Conservation (phyloP, 495 filamentous ascomycete genomes). For the Trichoderma erinaceum region DNA sequence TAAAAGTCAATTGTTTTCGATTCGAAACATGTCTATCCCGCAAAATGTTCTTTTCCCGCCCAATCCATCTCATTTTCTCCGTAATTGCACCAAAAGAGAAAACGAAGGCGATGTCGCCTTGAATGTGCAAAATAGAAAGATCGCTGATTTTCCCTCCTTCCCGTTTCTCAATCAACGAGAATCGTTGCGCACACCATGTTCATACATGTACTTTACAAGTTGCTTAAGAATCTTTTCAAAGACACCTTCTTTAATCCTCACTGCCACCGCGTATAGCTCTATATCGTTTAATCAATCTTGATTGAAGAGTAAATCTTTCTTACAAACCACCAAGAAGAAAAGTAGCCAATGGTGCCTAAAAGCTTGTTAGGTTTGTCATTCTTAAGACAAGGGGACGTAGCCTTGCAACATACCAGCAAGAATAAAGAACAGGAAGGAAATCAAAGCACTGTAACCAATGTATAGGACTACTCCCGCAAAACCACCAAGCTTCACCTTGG, state of each 20-base stretch:
- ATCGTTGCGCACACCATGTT: background rate
- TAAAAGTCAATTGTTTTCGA: no score
- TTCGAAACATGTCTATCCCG: constrained; percentile 1
- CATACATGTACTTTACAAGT: constrained; percentile 14
- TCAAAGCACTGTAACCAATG: constrained; percentile 82
- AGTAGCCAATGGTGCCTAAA: constrained; percentile 88
- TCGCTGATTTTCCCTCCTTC: background rate
- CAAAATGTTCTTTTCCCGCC: background rate
- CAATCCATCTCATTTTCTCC: background rate
- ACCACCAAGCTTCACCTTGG: constrained; percentile 75
- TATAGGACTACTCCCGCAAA: constrained; percentile 84
- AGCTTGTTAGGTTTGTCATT: background rate
- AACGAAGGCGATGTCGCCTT: background rate
- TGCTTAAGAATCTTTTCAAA: background rate
- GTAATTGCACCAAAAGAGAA: background rate
- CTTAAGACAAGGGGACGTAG: background rate
- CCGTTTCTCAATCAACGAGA: background rate
- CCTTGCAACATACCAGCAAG: constrained; percentile 66
- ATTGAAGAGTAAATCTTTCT: constrained; percentile 90
- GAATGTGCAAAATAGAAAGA: constrained; percentile 1
- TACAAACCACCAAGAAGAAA: constrained; percentile 88
- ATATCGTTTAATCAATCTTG: constrained; percentile 71
- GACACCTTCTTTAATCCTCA: background rate
- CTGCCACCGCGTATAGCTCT: background rate
- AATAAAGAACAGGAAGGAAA: constrained; percentile 88